Percentiles rank a stretch among this genome's conserved stretches.
Evolutionary conservation across 2,329 filamentous ascomycete species (phyloP).

Genomic region (Curvularia lunata): DNA sequence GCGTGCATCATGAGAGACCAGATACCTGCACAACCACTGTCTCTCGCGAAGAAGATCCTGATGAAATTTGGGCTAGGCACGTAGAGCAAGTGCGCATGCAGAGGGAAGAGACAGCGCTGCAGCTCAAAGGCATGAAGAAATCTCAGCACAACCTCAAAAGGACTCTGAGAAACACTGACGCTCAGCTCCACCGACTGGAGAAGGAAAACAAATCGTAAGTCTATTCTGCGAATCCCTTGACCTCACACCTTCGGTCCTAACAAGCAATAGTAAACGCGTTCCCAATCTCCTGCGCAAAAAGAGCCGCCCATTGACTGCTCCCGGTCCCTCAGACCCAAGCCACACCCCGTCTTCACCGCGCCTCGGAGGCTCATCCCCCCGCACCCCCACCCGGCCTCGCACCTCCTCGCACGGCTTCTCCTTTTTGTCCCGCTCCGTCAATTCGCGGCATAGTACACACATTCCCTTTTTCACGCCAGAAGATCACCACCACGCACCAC

Average conservation of each 20-base stretch:
- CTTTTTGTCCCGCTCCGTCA: constrained; percentile 5
- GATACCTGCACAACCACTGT: constrained; percentile 28
- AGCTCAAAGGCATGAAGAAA: constrained; percentile 44
- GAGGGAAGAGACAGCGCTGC: constrained; percentile 41
- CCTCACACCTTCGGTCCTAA: not conserved
- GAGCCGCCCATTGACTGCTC: constrained; percentile 15
- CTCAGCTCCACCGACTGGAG: constrained; percentile 42
- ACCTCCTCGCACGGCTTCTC: constrained; percentile 1
- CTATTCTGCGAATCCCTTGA: too few species aligned
- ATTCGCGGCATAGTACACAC: constrained; percentile 4
- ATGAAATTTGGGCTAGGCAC: constrained; percentile 41
- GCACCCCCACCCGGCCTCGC: constrained; percentile 12
- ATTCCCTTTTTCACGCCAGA: not conserved
- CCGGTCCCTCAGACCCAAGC: not conserved
- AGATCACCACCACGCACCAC: not conserved
- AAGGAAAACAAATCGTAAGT: constrained; percentile 30
- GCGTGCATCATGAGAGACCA: constrained; percentile 23
- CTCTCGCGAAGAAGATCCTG: constrained; percentile 29
- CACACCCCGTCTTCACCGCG: constrained; percentile 1
- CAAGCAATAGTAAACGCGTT: constrained; percentile 13
- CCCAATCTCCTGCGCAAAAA: constrained; percentile 21
- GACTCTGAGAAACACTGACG: constrained; percentile 41
- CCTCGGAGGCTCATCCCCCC: constrained; percentile 4
- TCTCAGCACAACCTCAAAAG: constrained; percentile 40
- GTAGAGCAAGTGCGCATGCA: constrained; percentile 45